Evolutionary conservation across 139 green algal species (phyloP).

Genomic region (Closterium sp.): DNA sequence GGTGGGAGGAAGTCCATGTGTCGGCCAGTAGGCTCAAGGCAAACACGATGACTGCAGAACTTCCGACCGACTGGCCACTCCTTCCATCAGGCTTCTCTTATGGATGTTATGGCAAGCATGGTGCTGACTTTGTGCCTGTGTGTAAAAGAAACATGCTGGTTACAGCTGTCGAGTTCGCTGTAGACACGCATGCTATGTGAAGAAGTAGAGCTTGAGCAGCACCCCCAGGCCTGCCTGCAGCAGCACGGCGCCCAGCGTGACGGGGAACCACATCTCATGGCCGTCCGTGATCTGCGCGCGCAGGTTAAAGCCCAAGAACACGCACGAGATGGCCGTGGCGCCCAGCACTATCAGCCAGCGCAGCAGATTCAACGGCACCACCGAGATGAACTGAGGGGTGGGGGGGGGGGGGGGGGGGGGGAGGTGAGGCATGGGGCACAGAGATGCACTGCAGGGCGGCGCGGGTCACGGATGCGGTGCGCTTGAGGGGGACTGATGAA

Average conservation of each 20-base stretch:
- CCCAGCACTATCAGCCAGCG: constrained; percentile 41
- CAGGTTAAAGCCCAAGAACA: constrained; percentile 41
- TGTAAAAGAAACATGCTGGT: no score
- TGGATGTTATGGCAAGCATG: no score
- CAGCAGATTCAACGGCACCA: constrained; percentile 36
- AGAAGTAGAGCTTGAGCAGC: constrained; percentile 51
- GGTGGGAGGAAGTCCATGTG: no score
- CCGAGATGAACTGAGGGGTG: constrained; percentile 42
- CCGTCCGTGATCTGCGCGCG: constrained; percentile 10
- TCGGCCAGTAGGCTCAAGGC: no score
- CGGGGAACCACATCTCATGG: constrained; percentile 27
- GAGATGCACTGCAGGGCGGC: neutral
- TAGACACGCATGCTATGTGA: constrained; percentile 49
- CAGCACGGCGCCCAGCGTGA: neutral
- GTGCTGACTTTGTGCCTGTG: no score
- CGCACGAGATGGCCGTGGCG: constrained; percentile 19
- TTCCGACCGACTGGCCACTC: no score
- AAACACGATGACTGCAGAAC: no score
- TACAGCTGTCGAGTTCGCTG: no score
- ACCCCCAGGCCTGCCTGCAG: constrained; percentile 34
- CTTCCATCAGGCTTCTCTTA: no score
- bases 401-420: neutral
- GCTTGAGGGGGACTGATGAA: no score
- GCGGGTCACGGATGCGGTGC: no score
- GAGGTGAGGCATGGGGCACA: constrained; percentile 12